Evolutionary conservation across 2,329 filamentous ascomycete genomes (phyloP), one percentile per base, ranked within the genome.

Genomic region (Xenosphaeropsis pyriputrescens): DNA sequence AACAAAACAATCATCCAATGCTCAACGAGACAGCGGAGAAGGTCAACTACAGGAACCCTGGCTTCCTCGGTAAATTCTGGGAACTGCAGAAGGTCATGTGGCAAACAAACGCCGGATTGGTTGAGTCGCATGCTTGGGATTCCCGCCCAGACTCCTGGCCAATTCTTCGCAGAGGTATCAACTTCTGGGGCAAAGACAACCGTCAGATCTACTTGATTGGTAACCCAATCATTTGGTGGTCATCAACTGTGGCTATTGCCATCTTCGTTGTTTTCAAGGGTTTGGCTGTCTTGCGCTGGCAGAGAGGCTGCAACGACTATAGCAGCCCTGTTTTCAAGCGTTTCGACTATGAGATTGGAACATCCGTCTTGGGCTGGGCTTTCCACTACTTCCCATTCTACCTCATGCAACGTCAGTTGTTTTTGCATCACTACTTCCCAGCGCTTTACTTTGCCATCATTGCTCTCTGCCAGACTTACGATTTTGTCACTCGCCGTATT

Each of bases 321-420:
- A 63, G 70, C 42, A 77, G 81, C 56, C 58, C 75, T 35, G 81
- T 72, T 30, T 93, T 96, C 70, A 94, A 94, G 65, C 85, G 91
- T 40, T 98, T 96, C 58, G 91, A 96, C 61, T 96, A 95, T 55
- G 91, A 98, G 61, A 75, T 96, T 42, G 91, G 91, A 43, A 85
- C 78, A 38, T 85, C 77, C 14, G 81, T 95, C 22, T 72, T 98
- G 7, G 91, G 83, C 48, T 98, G 91, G 91, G 85, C 84, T 35
- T 80, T 98, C 59, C 91, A 98, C 62, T 98, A 95, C 67, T 96
- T 98, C 68, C 91, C 91, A 9, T 98, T 98, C 67, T 98, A 78
- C 65, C 72, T 98, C 41, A 96, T 98, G 91, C 78, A 91, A 56
- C 86, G 91, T 50, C 91, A 98, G 62, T 77, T 98, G 29, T 98